Evolutionary conservation across 2,329 filamentous ascomycete species (phyloP).

Genomic region (Sphaerulina populicola): DNA sequence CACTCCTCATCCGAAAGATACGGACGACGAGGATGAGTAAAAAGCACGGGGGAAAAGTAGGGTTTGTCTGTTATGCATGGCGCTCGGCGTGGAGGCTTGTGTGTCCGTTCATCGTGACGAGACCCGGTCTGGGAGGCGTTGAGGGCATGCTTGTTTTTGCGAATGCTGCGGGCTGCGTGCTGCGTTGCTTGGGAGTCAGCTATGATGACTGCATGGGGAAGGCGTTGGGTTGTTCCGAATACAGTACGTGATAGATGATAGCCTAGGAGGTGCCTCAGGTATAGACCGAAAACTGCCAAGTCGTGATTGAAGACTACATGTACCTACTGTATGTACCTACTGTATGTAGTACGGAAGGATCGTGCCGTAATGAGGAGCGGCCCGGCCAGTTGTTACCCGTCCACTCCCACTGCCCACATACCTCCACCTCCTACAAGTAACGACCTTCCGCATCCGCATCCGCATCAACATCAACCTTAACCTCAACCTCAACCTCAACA

Average conservation of each 20-base stretch:
- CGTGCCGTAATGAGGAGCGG: background rate
- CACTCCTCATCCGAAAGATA: conserved; percentile 67
- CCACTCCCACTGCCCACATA: no score
- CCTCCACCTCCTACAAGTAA: no score
- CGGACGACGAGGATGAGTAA: conserved; percentile 58
- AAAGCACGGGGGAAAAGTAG: no score
- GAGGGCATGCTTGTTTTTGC: background rate
- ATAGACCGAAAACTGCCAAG: background rate
- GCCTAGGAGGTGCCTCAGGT: no score
- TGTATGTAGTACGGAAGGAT: background rate
- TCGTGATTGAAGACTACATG: no score
- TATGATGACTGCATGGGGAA: background rate
- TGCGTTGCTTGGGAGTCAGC: background rate
- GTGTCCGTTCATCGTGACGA: conserved; percentile 2
- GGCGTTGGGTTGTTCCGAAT: conserved; percentile 2
- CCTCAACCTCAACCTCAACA: background rate
- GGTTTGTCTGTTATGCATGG: conserved; percentile 9
- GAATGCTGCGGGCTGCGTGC: background rate
- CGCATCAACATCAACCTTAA: background rate
- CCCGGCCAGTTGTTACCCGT: background rate
- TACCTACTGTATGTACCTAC: no score
- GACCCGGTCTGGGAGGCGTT: conserved; percentile 3
- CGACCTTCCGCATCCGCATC: background rate
- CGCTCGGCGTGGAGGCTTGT: conserved; percentile 2
- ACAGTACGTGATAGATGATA: conserved; percentile 1